These are phyloP conservation scores for Oryza glumipatula DNA, from an alignment of 176 grass and related monocot species.

Conservation along the genomic window DNA sequence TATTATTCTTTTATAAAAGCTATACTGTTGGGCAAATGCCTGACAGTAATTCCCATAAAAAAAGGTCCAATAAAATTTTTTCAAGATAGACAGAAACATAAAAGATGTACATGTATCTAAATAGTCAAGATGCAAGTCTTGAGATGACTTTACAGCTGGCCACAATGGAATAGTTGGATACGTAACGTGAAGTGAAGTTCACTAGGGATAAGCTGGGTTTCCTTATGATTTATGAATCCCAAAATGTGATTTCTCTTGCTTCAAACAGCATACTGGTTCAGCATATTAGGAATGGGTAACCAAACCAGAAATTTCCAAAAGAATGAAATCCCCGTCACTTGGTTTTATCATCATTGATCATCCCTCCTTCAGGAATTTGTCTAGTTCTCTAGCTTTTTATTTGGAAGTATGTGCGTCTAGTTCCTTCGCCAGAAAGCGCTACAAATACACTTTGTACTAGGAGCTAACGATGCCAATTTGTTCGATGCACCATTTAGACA, in stretches of 20 bases:
- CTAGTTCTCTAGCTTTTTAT: background rate
- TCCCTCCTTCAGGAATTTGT: background rate
- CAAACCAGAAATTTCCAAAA: background rate
- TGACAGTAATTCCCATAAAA: no score
- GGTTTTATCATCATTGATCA: background rate
- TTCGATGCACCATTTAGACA: background rate
- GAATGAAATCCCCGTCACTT: background rate
- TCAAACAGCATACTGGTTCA: background rate
- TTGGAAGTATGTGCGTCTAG: background rate
- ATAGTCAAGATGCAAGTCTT: background rate
- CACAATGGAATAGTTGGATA: conserved; percentile 38
- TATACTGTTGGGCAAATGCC: no score
- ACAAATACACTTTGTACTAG: background rate
- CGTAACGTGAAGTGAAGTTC: conserved; percentile 29
- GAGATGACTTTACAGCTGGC: conserved; percentile 20
- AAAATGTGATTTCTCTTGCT: background rate
- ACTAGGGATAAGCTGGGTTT: background rate
- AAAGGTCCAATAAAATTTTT: conserved; percentile 41
- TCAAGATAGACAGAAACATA: conserved; percentile 36
- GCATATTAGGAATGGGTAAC: background rate
- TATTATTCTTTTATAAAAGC: no score
- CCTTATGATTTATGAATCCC: background rate
- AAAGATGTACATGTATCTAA: background rate
- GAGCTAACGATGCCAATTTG: background rate
- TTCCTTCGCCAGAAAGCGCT: background rate